phyloP scores from a whole-genome alignment of 1,139 yeast species.

The Insectozyma bohioensis region DNA sequence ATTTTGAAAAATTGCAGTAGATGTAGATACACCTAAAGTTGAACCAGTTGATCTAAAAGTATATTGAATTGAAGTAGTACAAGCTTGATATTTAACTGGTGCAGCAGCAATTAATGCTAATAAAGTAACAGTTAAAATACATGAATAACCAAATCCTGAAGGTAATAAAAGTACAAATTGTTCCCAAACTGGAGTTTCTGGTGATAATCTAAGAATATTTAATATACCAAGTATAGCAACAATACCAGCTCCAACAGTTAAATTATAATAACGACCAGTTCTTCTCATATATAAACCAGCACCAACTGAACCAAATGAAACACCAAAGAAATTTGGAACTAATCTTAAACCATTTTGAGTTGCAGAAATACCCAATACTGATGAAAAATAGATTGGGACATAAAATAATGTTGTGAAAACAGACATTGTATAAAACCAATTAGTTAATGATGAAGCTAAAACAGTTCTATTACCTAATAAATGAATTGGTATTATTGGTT shows the following conservation, averaged over 20 bases:
- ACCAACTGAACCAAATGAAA: conserved; percentile 64
- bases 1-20: conserved; percentile 63
- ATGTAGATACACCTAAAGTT: conserved; percentile 67
- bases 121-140: conserved; percentile 64
- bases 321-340: conserved; percentile 68
- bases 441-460: conserved; percentile 62
- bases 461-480: conserved; percentile 59
- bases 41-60: conserved; percentile 76
- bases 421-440: conserved; percentile 64
- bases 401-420: conserved; percentile 57
- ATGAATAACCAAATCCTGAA: conserved; percentile 60
- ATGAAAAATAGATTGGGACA: conserved; percentile 61
- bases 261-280: conserved; percentile 64
- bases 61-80: conserved; percentile 73
- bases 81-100: conserved; percentile 64
- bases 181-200: conserved; percentile 39
- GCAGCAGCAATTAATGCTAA: conserved; percentile 66
- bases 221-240: conserved; percentile 47
- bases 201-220: conserved; percentile 36
- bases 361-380: conserved; percentile 56
- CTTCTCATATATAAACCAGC: conserved; percentile 68
- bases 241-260: conserved; percentile 46
- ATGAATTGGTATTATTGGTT: conserved; percentile 67
- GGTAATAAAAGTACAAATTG: conserved; percentile 37
- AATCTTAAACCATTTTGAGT: conserved; percentile 63